These are phyloP conservation scores for Xylaria sp. DNA, from an alignment of 2,329 filamentous ascomycete genomes.

Conservation along the genomic window DNA sequence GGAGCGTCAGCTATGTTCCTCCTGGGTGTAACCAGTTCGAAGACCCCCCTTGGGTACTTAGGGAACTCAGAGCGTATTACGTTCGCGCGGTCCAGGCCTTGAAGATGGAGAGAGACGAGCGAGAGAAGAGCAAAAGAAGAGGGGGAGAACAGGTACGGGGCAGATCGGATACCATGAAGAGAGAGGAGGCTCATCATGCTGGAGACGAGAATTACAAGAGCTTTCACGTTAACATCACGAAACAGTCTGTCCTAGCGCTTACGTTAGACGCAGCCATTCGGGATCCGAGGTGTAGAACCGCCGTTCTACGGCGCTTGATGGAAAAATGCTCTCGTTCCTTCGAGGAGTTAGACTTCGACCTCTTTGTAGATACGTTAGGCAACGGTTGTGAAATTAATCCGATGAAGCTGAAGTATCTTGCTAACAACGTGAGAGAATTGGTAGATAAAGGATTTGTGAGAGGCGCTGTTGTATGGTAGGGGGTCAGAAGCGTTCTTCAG, in stretches of 20 bases:
- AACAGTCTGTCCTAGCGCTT: constrained; percentile 43
- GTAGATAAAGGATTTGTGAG: constrained; percentile 42
- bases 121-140: not conserved
- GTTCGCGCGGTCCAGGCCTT: constrained; percentile 34
- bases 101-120: constrained; percentile 17
- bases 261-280: constrained; percentile 41
- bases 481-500: too few species aligned
- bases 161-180: not conserved
- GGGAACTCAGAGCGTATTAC: constrained; percentile 42
- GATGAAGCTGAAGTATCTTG: constrained; percentile 37
- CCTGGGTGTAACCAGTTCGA: constrained; percentile 36
- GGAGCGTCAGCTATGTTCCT: constrained; percentile 20
- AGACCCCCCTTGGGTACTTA: constrained; percentile 43
- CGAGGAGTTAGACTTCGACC: constrained; percentile 41
- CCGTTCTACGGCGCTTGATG: constrained; percentile 40
- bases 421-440: constrained; percentile 41
- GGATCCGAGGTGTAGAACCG: constrained; percentile 42
- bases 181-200: not conserved
- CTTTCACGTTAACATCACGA: constrained; percentile 36
- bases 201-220: not conserved
- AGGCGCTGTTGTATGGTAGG: constrained; percentile 42
- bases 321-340: constrained; percentile 42
- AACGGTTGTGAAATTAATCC: constrained; percentile 32
- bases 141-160: too few species aligned
- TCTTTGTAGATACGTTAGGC: constrained; percentile 38